phyloP scores from a whole-genome alignment of 1,284 basidiomycete species.

The Filobasidium uniguttulatum region DNA sequence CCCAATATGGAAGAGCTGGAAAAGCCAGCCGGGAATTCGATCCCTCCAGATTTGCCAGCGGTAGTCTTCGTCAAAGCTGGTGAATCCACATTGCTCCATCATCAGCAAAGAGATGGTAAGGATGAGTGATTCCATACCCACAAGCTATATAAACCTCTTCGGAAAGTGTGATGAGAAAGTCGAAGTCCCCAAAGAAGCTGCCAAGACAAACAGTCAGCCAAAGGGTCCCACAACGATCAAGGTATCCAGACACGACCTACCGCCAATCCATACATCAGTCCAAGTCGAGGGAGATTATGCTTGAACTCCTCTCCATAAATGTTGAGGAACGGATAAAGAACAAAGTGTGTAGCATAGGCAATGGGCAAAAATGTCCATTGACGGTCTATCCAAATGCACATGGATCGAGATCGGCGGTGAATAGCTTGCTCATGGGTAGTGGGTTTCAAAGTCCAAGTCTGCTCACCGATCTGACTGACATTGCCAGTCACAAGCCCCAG shows the following conservation, averaged over 20 bases:
- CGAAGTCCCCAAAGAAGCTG: conserved; percentile 51
- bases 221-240: conserved; percentile 1
- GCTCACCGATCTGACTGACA: conserved; percentile 63
- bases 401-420: neutral
- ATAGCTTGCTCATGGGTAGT: conserved; percentile 19
- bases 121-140: conserved; percentile 11
- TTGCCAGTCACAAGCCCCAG: conserved; percentile 50
- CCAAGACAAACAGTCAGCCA: neutral
- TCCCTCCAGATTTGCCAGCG: conserved; percentile 68
- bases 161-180: conserved; percentile 67
- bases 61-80: conserved; percentile 72
- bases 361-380: conserved; percentile 64
- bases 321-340: conserved; percentile 43
- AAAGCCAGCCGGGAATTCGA: conserved; percentile 53
- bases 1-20: conserved; percentile 64
- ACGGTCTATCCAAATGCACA: conserved; percentile 17
- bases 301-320: conserved; percentile 41
- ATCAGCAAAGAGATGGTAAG: neutral
- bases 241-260: conserved; percentile 31
- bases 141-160: conserved; percentile 63
- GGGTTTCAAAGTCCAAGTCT: no score
- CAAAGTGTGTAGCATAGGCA: conserved; percentile 61
- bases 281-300: conserved; percentile 46
- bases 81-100: neutral
- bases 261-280: conserved; percentile 55